Conservation (phyloP, 2,329 filamentous ascomycete species). For the Neocucurbitaria cava region DNA sequence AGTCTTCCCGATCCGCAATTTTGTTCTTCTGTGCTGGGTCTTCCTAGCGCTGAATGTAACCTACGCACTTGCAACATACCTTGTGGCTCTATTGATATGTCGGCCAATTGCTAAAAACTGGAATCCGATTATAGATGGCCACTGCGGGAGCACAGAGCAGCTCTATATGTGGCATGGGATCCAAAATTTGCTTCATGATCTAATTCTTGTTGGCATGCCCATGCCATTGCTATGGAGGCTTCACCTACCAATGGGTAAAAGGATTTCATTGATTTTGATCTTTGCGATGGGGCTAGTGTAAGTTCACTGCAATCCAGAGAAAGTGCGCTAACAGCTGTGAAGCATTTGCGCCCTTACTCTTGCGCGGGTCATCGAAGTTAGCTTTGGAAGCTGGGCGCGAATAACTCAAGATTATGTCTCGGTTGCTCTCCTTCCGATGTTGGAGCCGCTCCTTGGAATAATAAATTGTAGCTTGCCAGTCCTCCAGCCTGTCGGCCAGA, state of each 20-base stretch:
- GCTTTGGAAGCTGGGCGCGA: not conserved
- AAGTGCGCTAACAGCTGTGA: not conserved
- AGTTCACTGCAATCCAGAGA: not conserved
- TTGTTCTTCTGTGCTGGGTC: not conserved
- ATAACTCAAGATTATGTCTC: not conserved
- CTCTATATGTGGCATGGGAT: slow-evolving; percentile 1
- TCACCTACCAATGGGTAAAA: slow-evolving; percentile 1
- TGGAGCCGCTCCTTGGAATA: slow-evolving; percentile 1
- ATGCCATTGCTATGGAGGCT: slow-evolving; percentile 3
- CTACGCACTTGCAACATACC: slow-evolving; percentile 1
- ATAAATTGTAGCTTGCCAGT: slow-evolving; percentile 1
- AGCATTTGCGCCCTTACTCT: slow-evolving; percentile 4
- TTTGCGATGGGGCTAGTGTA: slow-evolving; percentile 1
- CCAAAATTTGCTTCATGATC: not conserved
- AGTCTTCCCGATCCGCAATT: not conserved
- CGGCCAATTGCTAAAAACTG: slow-evolving; percentile 8
- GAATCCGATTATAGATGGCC: slow-evolving; percentile 8
- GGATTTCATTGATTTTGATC: not conserved
- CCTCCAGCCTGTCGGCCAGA: not conserved
- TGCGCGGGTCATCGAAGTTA: not conserved
- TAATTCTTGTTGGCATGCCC: slow-evolving; percentile 1
- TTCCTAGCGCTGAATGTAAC: not conserved
- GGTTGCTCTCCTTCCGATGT: not conserved
- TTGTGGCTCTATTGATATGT: slow-evolving; percentile 5
- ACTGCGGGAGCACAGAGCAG: not conserved